Conservation (phyloP, 78 protist species). For the Isochrysis galbana region DNA sequence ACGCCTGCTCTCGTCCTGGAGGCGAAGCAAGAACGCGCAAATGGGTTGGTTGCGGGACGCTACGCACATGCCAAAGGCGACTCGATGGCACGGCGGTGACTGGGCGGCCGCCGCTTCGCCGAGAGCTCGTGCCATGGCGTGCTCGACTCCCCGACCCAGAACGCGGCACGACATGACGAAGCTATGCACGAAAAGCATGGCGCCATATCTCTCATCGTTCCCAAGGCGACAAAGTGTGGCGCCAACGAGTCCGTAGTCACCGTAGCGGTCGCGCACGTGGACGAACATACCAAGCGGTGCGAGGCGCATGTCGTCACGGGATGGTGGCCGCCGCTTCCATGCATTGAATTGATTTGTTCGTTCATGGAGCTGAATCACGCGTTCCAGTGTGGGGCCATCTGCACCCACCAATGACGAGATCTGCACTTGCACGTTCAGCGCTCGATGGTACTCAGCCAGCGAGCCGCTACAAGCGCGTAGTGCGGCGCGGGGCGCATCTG, state of each 20-base stretch:
- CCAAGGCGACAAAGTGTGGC: not conserved
- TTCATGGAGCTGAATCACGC: not conserved
- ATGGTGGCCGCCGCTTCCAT: not conserved
- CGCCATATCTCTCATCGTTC: not conserved
- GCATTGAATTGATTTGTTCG: conserved; percentile 25
- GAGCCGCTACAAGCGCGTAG: not conserved
- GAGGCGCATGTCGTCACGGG: not conserved
- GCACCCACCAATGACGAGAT: not conserved
- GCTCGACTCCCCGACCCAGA: not conserved
- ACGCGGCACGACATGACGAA: conserved; percentile 24
- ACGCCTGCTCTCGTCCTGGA: no score
- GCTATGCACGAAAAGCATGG: not conserved
- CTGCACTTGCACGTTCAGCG: not conserved
- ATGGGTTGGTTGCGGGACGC: no score
- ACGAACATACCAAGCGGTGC: not conserved
- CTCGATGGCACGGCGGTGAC: not conserved
- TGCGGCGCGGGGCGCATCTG: no score
- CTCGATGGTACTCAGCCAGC: not conserved
- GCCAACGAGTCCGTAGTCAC: not conserved
- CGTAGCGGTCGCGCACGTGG: not conserved
- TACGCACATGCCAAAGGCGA: not conserved
- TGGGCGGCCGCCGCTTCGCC: not conserved
- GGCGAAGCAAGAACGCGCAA: no score
- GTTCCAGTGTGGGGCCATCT: not conserved
- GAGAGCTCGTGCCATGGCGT: not conserved